Evolutionary conservation across 2,329 filamentous ascomycete genomes (phyloP).

Genomic region (Magnaporthiopsis incrustans): DNA sequence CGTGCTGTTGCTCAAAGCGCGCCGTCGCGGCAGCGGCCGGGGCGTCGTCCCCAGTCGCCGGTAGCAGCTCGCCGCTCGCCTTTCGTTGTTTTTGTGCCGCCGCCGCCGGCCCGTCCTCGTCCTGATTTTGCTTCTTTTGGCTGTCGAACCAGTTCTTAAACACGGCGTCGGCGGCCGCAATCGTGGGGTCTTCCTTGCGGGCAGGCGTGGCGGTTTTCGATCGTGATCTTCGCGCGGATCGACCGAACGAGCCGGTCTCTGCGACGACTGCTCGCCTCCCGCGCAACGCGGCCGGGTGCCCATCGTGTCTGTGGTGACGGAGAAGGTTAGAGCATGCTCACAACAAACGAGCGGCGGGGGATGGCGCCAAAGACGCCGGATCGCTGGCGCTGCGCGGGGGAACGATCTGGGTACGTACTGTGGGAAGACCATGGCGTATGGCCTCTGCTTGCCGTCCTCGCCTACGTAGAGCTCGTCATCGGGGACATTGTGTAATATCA

Average conservation of each 20-base stretch:
- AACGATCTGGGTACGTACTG: slow-evolving; percentile 34
- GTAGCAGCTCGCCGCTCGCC: slow-evolving; percentile 16
- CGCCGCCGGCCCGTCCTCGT: slow-evolving; percentile 19
- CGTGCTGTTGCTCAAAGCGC: slow-evolving; percentile 25
- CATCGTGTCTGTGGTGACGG: slow-evolving; percentile 38
- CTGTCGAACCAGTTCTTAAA: slow-evolving; percentile 49
- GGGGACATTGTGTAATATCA: slow-evolving; percentile 61
- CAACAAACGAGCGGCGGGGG: background rate
- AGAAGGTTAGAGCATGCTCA: slow-evolving; percentile 9
- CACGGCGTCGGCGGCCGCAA: slow-evolving; percentile 52
- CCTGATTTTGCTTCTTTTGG: slow-evolving; percentile 27
- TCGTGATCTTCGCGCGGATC: slow-evolving; percentile 55
- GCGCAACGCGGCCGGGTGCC: slow-evolving; percentile 37
- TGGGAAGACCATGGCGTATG: slow-evolving; percentile 59
- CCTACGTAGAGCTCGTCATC: slow-evolving; percentile 60
- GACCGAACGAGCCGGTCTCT: slow-evolving; percentile 58
- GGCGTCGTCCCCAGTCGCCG: slow-evolving; percentile 15
- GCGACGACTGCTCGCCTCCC: slow-evolving; percentile 41
- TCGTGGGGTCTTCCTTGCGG: slow-evolving; percentile 52
- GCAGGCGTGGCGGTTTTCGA: slow-evolving; percentile 53
- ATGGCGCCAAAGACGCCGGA: background rate
- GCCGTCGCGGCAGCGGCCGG: slow-evolving; percentile 17
- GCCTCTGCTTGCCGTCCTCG: slow-evolving; percentile 56
- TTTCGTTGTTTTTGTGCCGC: slow-evolving; percentile 1
- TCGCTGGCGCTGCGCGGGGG: background rate